Conservation (phyloP, 2,329 filamentous ascomycete genomes). For the Lithohypha guttulata region DNA sequence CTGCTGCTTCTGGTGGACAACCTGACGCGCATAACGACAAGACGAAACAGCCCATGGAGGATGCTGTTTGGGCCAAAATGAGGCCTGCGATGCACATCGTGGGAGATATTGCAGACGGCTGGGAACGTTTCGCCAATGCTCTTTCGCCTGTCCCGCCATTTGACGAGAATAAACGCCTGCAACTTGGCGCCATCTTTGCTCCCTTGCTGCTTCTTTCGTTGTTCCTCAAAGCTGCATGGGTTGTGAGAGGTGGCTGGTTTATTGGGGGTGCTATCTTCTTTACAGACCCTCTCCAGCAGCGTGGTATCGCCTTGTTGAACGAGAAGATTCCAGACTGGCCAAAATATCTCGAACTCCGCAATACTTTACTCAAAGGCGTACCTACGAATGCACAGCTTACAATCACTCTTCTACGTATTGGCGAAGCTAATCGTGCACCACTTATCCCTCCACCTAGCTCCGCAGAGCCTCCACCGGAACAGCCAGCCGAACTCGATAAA, state of each 20-base stretch:
- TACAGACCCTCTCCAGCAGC: constrained; percentile 60
- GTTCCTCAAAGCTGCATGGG: constrained; percentile 47
- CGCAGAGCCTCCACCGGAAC: constrained; percentile 35
- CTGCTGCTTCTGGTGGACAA: constrained; percentile 41
- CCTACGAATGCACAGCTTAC: constrained; percentile 80
- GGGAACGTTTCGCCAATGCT: constrained; percentile 51
- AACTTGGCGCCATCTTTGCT: constrained; percentile 43
- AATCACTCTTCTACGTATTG: constrained; percentile 68
- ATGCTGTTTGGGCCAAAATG: constrained; percentile 66
- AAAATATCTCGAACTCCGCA: constrained; percentile 61
- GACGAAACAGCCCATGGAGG: constrained; percentile 67
- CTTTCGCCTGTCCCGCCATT: constrained; percentile 56
- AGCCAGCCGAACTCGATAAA: constrained; percentile 43
- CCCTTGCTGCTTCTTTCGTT: constrained; percentile 44
- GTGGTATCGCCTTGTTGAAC: constrained; percentile 42
- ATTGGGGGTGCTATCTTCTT: constrained; percentile 67
- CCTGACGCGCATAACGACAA: constrained; percentile 53
- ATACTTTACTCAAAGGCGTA: constrained; percentile 64
- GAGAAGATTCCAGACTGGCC: constrained; percentile 57
- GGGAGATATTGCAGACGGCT: constrained; percentile 49
- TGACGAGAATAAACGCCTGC: constrained; percentile 43
- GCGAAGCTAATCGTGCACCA: constrained; percentile 70
- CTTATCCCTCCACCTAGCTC: constrained; percentile 52
- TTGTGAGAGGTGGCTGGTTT: constrained; percentile 57
- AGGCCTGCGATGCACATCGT: constrained; percentile 59